Base-by-base conservation (phyloP, 352 stramenopile species). In the Phytophthora multivora region DNA sequence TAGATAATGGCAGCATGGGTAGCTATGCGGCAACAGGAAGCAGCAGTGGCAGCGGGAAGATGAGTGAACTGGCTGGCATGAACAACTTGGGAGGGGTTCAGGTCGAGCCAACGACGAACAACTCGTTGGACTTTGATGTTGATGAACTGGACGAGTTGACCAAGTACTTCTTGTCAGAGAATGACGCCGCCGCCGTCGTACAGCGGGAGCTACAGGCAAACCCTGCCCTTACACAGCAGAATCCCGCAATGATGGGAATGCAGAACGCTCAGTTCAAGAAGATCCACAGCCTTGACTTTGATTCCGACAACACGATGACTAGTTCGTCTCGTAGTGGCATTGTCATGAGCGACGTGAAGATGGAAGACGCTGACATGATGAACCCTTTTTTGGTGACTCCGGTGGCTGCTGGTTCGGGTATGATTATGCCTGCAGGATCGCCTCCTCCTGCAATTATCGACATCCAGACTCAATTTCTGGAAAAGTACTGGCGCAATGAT, bases 401-500 rank as follows among this genome's bases (percentile, higher is more conserved):
- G 42, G 43, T 42, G 28, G 15, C n/a, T 51, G 33, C 30, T 9
- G 54, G 47, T 48, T n/a, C 36, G 23, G 42, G 31, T 38, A 25
- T 65, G 41, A 48, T 68, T 16, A 43, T 64, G 33, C 55, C 67
- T 18, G 39, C 42, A 23, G 67, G 40, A 46, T 68, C 63, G 7
- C 42, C 49, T 9, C 43, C 42, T n/a, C 80, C 76, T 2, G 75
- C 86, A 1, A 65, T 79, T 5, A 88, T 95, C 13, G 72, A 88
- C 23, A 90, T 96, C 40, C 75, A 90, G 57, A 95, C 89, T 12
- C 71, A 61, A 8, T 97, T 97, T 71, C 54, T 95, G 26, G 80
- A 91, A 31, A 97, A 97, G 61, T 97, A 97, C 58, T 97, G 88
- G 83, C 86, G 89, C 54, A 97, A 97, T 57, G 89, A 97, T 48